Evolutionary conservation across 2,329 filamentous ascomycete species (phyloP), one percentile per base, ranked within the genome.

Genomic region (Hypoxylon rubiginosum): DNA sequence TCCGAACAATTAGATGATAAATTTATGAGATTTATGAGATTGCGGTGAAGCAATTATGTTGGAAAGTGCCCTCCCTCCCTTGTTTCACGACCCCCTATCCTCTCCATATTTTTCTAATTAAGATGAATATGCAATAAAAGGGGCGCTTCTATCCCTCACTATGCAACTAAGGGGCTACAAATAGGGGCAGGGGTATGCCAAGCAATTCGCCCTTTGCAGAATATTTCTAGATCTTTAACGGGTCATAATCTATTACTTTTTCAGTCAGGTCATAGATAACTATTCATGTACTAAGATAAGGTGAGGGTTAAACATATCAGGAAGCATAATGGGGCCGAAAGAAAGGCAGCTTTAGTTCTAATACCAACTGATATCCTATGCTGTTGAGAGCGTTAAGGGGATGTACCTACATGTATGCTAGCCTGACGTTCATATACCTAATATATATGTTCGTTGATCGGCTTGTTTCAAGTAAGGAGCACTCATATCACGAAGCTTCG

Each of bases 41-140:
- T 67, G 65, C 65, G 65, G 65, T 67, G 65, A 64, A 62, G 57
- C 61, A 26, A 5, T 17, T n/a, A 26, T 21, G 26, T 32, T n/a
- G n/a, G n/a, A 15, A 13, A 26, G 30, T 26, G 32, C 26, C 21
- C 21, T 24, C 21, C 21, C 21, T 24, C 4, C 52, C 52, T 26
- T 46, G 52, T 55, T 55, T 55, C 51, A 45, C 36, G 34, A 30
- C 32, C 24, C 51, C 51, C 32, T 41, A 45, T 32, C 46, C n/a
- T 19, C 15, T 43, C 17, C 21, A 15, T 28, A 19, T 36, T 13
- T n/a, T 30, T 36, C 13, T n/a, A 43, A 3, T n/a, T 54, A 39
- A 7, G 3, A 13, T 13, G 15, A 3, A 39, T 34, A 34, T 51
- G 21, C 2, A 13, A 4, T 13, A 50, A 39, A 15, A 13, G 34